Percentiles rank a stretch among this genome's conserved stretches.
These are phyloP conservation scores for Coniferiporia weirii DNA, from an alignment of 1,284 basidiomycete genomes.

Conservation along the genomic window DNA sequence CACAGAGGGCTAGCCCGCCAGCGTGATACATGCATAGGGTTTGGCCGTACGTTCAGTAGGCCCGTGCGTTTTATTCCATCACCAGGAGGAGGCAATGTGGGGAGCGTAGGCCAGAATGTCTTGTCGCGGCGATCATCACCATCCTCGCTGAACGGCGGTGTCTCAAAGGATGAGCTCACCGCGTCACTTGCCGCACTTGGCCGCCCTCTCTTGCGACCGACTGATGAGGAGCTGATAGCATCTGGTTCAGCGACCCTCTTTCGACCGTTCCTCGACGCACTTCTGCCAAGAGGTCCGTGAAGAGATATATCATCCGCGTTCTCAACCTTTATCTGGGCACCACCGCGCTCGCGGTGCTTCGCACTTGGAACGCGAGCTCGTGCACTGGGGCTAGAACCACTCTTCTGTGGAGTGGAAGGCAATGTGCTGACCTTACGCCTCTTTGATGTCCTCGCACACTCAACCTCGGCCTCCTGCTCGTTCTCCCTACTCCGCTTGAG, in stretches of 20 bases:
- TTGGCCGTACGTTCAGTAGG: slow-evolving; percentile 13
- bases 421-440: slow-evolving; percentile 36
- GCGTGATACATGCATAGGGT: slow-evolving; percentile 15
- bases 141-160: slow-evolving; percentile 8
- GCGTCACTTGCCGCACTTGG: not conserved
- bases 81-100: slow-evolving; percentile 6
- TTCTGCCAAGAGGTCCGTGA: slow-evolving; percentile 9
- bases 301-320: slow-evolving; percentile 22
- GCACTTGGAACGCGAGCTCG: slow-evolving; percentile 30
- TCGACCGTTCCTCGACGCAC: not conserved
- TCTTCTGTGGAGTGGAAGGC: slow-evolving; percentile 18
- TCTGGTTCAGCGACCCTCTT: slow-evolving; percentile 10
- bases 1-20: slow-evolving; percentile 11
- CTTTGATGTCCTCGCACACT: slow-evolving; percentile 38
- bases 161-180: not conserved
- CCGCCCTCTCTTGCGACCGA: not conserved
- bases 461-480: not conserved
- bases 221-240: not conserved
- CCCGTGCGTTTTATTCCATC: slow-evolving; percentile 10
- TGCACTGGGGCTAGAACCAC: slow-evolving; percentile 28
- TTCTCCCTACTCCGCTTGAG: slow-evolving; percentile 6
- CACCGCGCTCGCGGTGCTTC: slow-evolving; percentile 32
- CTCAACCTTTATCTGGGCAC: slow-evolving; percentile 25
- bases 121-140: slow-evolving; percentile 18
- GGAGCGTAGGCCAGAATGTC: slow-evolving; percentile 16